Percentiles rank a stretch among this genome's conserved stretches.
Evolutionary conservation across 2,329 filamentous ascomycete species (phyloP).

Genomic region (Cryphonectria naterciae): DNA sequence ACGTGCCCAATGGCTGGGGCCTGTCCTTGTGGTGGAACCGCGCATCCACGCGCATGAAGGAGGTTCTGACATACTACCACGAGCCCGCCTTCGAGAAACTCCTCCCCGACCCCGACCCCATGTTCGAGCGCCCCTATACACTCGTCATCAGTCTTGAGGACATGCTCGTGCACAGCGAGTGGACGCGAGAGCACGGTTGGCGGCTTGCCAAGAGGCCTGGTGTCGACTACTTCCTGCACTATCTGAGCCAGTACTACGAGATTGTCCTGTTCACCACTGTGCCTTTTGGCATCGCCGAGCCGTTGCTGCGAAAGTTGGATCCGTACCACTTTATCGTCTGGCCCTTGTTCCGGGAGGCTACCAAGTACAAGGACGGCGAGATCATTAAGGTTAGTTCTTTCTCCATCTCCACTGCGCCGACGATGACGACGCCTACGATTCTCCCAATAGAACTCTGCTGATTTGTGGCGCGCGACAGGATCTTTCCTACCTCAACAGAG

Average conservation of each 20-base stretch:
- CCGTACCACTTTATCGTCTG: conserved; percentile 95
- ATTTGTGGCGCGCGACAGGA: conserved; percentile 60
- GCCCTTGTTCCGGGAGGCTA: conserved; percentile 95
- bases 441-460: conserved; percentile 23
- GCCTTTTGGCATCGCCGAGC: conserved; percentile 82
- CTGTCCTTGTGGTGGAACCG: conserved; percentile 79
- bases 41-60: conserved; percentile 72
- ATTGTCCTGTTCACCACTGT: conserved; percentile 93
- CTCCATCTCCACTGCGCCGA: not conserved
- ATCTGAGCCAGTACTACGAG: conserved; percentile 97
- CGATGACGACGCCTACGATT: not conserved
- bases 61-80: conserved; percentile 88
- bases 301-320: conserved; percentile 89
- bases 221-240: conserved; percentile 95
- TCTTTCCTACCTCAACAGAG: conserved; percentile 95
- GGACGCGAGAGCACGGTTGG: conserved; percentile 94
- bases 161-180: conserved; percentile 91
- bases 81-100: conserved; percentile 95
- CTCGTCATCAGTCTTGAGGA: conserved; percentile 92
- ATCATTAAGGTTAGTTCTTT: conserved; percentile 78
- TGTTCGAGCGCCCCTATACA: conserved; percentile 85
- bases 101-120: conserved; percentile 79
- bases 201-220: conserved; percentile 92
- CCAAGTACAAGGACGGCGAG: conserved; percentile 92
- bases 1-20: conserved; percentile 81